These are phyloP conservation scores for Podospora appendiculata DNA, from an alignment of 495 filamentous ascomycete genomes.

Conservation along the genomic window DNA sequence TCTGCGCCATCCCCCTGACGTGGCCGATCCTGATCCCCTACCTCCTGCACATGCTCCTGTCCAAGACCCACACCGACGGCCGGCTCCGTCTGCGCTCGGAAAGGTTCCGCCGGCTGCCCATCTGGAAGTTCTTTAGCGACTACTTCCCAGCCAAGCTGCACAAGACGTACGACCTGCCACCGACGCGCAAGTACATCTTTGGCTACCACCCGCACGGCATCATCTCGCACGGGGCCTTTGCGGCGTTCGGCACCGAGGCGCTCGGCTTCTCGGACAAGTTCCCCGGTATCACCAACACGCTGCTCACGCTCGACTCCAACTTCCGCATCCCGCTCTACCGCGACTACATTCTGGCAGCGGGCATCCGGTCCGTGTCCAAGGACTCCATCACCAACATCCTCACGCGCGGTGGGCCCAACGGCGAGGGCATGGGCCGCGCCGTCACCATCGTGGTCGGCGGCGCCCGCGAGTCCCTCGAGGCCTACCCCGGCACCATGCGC, in stretches of 20 bases:
- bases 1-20: constrained; percentile 79
- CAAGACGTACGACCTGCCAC: constrained; percentile 68
- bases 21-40: constrained; percentile 94
- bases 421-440: constrained; percentile 86
- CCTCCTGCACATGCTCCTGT: constrained; percentile 74
- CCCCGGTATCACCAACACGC: constrained; percentile 89
- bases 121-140: constrained; percentile 84
- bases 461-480: constrained; percentile 83
- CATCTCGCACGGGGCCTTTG: constrained; percentile 91
- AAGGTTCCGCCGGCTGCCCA: constrained; percentile 59
- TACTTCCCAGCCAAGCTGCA: constrained; percentile 90
- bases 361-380: constrained; percentile 79
- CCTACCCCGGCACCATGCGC: constrained; percentile 62
- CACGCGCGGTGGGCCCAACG: constrained; percentile 63
- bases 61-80: constrained; percentile 66
- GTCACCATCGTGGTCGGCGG: constrained; percentile 96
- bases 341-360: constrained; percentile 82
- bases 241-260: constrained; percentile 84
- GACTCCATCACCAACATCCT: constrained; percentile 86
- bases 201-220: constrained; percentile 98
- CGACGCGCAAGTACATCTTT: constrained; percentile 92
- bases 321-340: constrained; percentile 91
- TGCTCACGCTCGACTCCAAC: constrained; percentile 88
- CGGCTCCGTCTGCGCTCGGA: constrained; percentile 63
- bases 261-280: constrained; percentile 84